Conservation (phyloP, 306 rosid species). For the Pterocarpus santalinus region DNA sequence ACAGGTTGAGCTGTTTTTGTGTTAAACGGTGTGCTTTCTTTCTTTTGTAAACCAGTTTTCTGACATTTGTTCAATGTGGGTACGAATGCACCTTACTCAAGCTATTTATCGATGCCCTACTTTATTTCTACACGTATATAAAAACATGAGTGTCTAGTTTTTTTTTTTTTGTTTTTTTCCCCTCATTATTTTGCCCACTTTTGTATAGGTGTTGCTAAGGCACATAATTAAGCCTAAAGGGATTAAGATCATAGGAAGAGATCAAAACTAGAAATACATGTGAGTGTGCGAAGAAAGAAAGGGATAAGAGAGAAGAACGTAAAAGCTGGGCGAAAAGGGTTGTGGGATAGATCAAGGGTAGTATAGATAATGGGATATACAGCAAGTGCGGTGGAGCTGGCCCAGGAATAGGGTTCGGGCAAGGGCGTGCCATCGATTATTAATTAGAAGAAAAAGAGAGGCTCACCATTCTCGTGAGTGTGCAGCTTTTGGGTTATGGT, state of each 20-base stretch:
- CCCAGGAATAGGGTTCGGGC: slow-evolving; percentile 30
- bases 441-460: slow-evolving; percentile 48
- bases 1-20: slow-evolving; percentile 41
- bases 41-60: slow-evolving; percentile 10
- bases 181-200: background rate
- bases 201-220: slow-evolving; percentile 17
- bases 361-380: slow-evolving; percentile 25
- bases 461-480: slow-evolving; percentile 41
- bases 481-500: background rate
- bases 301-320: slow-evolving; percentile 4
- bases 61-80: slow-evolving; percentile 31
- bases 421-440: slow-evolving; percentile 43
- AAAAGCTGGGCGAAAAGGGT: slow-evolving; percentile 27
- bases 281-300: slow-evolving; percentile 39
- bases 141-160: background rate
- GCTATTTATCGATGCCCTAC: slow-evolving; percentile 30
- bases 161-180: background rate
- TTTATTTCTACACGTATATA: background rate
- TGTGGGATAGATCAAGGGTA: slow-evolving; percentile 17
- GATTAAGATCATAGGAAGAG: slow-evolving; percentile 31
- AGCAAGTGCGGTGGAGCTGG: slow-evolving; percentile 39
- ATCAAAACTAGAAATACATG: slow-evolving; percentile 41
- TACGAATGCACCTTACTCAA: slow-evolving; percentile 39
- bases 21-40: background rate
- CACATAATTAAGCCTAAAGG: slow-evolving; percentile 26